Evolutionary conservation across 768 basidiomycete species (phyloP).

Genomic region (Boletellus ananiceps): DNA sequence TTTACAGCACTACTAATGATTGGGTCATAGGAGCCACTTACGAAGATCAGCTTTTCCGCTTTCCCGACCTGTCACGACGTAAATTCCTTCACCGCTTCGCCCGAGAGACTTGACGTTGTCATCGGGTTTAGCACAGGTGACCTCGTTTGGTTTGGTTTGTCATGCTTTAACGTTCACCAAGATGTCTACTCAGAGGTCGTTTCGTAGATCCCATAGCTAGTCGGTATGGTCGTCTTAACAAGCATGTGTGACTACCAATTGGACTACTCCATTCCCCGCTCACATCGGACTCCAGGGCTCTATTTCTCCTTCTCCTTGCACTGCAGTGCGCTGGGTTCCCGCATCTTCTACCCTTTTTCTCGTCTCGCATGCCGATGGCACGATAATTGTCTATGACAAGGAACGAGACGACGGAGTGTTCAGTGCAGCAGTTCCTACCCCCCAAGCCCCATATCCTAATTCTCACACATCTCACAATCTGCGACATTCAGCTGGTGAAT

Average conservation of each 20-base stretch:
- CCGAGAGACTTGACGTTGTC: slow-evolving; percentile 79
- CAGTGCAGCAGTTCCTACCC: slow-evolving; percentile 51
- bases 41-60: slow-evolving; percentile 79
- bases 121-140: slow-evolving; percentile 96
- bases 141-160: slow-evolving; percentile 86
- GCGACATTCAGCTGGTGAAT: slow-evolving; percentile 40
- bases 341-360: slow-evolving; percentile 76
- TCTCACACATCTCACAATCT: slow-evolving; percentile 24
- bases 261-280: slow-evolving; percentile 6
- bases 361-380: slow-evolving; percentile 84
- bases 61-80: slow-evolving; percentile 91
- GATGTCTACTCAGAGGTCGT: slow-evolving; percentile 2
- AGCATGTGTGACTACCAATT: slow-evolving; percentile 48
- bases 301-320: slow-evolving; percentile 76
- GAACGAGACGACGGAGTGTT: slow-evolving; percentile 86
- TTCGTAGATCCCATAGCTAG: slow-evolving; percentile 68
- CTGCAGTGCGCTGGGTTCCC: slow-evolving; percentile 89
- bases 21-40: slow-evolving; percentile 73
- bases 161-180: neutral
- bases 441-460: slow-evolving; percentile 20
- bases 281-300: slow-evolving; percentile 47
- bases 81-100: slow-evolving; percentile 69
- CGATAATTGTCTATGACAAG: slow-evolving; percentile 85
- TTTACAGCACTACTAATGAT: slow-evolving; percentile 6
- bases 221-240: slow-evolving; percentile 84